Evolutionary conservation across 495 filamentous ascomycete species (phyloP).

Genomic region (Glutinoglossum americanum): DNA sequence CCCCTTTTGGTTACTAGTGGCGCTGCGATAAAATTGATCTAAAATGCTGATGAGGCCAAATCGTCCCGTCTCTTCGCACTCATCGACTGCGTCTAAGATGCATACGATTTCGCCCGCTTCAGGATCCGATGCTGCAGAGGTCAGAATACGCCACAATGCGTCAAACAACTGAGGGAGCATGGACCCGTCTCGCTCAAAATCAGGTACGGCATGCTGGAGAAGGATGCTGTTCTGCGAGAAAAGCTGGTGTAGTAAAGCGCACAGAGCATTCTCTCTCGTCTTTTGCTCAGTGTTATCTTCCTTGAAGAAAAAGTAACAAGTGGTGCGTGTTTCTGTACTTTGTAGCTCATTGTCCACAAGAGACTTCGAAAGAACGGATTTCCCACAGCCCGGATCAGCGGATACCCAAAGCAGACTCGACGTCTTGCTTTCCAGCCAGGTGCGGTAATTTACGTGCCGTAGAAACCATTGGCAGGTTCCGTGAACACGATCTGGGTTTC

Average conservation of each 20-base stretch:
- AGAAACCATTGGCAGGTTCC: not conserved
- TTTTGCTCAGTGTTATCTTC: conserved; percentile 12
- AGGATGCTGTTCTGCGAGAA: conserved; percentile 10
- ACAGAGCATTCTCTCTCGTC: conserved; percentile 12
- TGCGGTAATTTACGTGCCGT: not conserved
- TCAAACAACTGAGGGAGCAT: not conserved
- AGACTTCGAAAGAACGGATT: conserved; percentile 19
- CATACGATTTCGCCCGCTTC: not conserved
- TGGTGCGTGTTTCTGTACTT: conserved; percentile 9
- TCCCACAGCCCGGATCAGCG: conserved; percentile 22
- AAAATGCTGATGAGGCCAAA: not conserved
- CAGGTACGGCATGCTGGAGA: conserved; percentile 8
- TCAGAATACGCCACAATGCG: not conserved
- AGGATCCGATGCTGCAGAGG: not conserved
- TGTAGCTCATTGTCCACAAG: conserved; percentile 14
- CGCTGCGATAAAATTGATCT: not conserved
- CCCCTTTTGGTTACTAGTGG: not conserved
- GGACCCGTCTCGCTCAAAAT: not conserved
- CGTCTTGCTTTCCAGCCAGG: conserved; percentile 12
- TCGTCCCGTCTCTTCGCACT: not conserved
- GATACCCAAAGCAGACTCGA: conserved; percentile 21
- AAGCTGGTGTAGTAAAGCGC: conserved; percentile 19
- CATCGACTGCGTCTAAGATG: not conserved
- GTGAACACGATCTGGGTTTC: not conserved
- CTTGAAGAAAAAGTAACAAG: conserved; percentile 25